These are phyloP conservation scores for Lentinula detonsa DNA, from an alignment of 768 basidiomycete genomes.

Conservation along the genomic window DNA sequence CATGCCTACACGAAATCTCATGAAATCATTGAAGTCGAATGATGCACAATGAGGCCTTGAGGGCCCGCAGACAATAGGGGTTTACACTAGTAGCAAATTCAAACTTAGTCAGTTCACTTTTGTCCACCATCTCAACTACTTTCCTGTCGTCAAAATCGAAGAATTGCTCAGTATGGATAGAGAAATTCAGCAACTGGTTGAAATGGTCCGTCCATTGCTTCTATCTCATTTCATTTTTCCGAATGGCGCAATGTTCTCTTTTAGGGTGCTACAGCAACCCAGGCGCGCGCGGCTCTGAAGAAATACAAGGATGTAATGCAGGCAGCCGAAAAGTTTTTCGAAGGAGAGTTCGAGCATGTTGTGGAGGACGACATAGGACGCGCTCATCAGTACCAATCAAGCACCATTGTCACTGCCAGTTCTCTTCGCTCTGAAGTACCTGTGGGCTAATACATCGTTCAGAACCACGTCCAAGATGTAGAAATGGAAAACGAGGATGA, in stretches of 20 bases:
- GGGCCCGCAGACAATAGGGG: not conserved
- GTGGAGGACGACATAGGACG: not conserved
- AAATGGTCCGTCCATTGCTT: slow-evolving; percentile 35
- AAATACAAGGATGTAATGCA: slow-evolving; percentile 88
- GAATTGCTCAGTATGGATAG: slow-evolving; percentile 36
- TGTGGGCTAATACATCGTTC: slow-evolving; percentile 8
- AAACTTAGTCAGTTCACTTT: not conserved
- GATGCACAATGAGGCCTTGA: too few relatives aligned
- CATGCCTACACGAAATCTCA: not conserved
- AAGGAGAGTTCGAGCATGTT: slow-evolving; percentile 79
- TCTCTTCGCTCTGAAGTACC: not conserved
- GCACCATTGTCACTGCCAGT: not conserved
- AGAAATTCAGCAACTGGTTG: slow-evolving; percentile 56
- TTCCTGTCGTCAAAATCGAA: not conserved
- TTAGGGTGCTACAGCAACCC: slow-evolving; percentile 76
- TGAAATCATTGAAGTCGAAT: not conserved
- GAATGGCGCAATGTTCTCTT: slow-evolving; percentile 3
- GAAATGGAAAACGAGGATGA: slow-evolving; percentile 13
- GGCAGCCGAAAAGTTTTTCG: slow-evolving; percentile 81
- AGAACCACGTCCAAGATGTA: slow-evolving; percentile 30
- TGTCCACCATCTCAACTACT: not conserved
- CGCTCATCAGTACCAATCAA: not conserved
- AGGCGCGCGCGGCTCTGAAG: slow-evolving; percentile 79
- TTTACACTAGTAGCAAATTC: not conserved
- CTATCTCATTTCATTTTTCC: slow-evolving; percentile 1